Base-by-base conservation (phyloP, 106 monocot species). In the Acanthochlamys bracteata region DNA sequence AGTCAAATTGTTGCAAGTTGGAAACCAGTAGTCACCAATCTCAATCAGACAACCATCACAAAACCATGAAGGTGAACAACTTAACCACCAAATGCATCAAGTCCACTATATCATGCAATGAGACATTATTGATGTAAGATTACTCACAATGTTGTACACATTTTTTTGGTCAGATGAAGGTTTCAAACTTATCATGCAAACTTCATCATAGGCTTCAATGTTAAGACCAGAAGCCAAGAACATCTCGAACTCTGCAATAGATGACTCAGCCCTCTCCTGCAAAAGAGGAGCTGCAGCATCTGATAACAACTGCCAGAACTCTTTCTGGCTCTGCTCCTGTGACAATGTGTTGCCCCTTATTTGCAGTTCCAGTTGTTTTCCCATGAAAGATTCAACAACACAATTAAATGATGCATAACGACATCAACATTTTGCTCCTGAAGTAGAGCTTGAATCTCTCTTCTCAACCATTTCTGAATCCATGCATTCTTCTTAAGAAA, bases 341-440 rank as follows among this genome's bases (percentile, higher is more conserved):
- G 23, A 55, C 11, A 56, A 52, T n/a, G 27, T 66, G 24, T 40
- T 41, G 22, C 53, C 59, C 4, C 70, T 43, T 19, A 39, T 51
- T 61, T 66, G 16, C 27, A 33, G 6, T 33, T 33, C 33, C 33
- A 33, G 6, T 76, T 77, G 78, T 83, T 88, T 85, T 77, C 60
- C 76, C 20, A 75, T 76, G 41, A 96, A 88, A 47, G 75, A 66
- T 21, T 98, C 83, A 15, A 88, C 51, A 26, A 79, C 78, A 67
- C 96, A 85, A 77, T 81, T 69, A 68, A 98, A 52, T 98, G 96
- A 83, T 85, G 80, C 60, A 88, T 42, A 49, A 98, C 77, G 21
- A 91, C 61, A 25, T 85, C 88, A 20, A 83, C 85, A 65, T 88
- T 76, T 57, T 83, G 75, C 55, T 85, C 88, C 91, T 98, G 56